These are phyloP conservation scores for Candida chauliodis DNA, from an alignment of 805 yeast genomes.

Conservation along the genomic window DNA sequence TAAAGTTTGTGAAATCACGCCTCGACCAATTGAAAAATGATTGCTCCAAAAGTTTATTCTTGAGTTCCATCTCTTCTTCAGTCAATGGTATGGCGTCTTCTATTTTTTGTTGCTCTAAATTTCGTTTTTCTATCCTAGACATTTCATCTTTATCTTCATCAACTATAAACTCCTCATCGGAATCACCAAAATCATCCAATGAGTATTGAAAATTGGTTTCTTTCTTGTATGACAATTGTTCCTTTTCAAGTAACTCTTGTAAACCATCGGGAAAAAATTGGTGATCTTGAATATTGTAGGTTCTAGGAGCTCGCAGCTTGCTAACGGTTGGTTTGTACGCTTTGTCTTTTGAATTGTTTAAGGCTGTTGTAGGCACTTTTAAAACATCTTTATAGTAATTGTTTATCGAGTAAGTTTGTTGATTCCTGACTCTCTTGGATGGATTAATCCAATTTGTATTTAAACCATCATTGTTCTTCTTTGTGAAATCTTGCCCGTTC, in stretches of 20 bases:
- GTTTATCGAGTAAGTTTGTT: constrained; percentile 74
- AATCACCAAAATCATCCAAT: constrained; percentile 56
- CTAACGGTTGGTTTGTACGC: constrained; percentile 8
- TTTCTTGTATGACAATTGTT: constrained; percentile 60
- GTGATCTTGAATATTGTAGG: constrained; percentile 62
- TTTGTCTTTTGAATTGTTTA: constrained; percentile 7
- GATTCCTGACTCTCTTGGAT: constrained; percentile 70
- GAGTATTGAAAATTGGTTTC: constrained; percentile 57
- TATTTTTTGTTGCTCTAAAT: constrained; percentile 52
- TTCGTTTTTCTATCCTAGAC: constrained; percentile 34
- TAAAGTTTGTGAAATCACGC: constrained; percentile 69
- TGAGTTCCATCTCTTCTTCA: constrained; percentile 55
- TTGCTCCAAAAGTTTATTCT: constrained; percentile 48
- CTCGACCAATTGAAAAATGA: constrained; percentile 70
- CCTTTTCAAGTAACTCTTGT: constrained; percentile 53
- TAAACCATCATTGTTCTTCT: constrained; percentile 38
- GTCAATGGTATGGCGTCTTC: constrained; percentile 57
- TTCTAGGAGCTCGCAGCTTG: constrained; percentile 59
- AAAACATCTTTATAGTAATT: constrained; percentile 72
- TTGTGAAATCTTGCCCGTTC: constrained; percentile 88
- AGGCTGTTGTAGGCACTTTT: constrained; percentile 22
- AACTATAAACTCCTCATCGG: constrained; percentile 47
- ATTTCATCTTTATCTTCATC: constrained; percentile 41
- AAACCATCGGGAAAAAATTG: constrained; percentile 65
- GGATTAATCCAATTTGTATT: constrained; percentile 69